phyloP scores from a whole-genome alignment of 306 rosid genomes.

The Glycine latifolia region DNA sequence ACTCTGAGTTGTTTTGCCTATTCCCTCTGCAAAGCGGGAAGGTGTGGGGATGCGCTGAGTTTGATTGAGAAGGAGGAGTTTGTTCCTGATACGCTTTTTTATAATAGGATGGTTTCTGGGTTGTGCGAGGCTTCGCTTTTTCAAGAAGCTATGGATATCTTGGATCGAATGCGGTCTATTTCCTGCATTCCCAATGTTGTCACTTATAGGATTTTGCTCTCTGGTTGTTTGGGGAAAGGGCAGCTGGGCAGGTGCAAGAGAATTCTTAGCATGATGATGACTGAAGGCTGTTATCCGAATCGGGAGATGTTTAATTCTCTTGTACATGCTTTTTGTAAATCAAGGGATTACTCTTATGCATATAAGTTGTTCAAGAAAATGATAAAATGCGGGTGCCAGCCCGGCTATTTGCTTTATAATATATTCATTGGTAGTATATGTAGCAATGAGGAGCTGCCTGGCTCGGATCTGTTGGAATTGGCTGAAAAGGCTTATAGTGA shows the following conservation, averaged over 20 bases:
- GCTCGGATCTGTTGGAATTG: constrained; percentile 61
- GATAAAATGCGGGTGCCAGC: constrained; percentile 67
- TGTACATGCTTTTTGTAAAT: constrained; percentile 78
- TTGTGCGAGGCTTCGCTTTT: constrained; percentile 84
- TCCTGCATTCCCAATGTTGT: constrained; percentile 80
- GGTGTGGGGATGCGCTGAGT: constrained; percentile 67
- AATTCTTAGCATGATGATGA: constrained; percentile 82
- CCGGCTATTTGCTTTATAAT: constrained; percentile 79
- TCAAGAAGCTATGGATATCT: constrained; percentile 78
- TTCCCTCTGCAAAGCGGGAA: constrained; percentile 72
- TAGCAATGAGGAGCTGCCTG: constrained; percentile 61
- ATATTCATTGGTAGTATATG: constrained; percentile 78
- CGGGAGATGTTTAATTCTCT: constrained; percentile 77
- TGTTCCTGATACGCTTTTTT: constrained; percentile 66
- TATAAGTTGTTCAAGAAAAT: constrained; percentile 77
- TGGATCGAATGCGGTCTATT: constrained; percentile 73
- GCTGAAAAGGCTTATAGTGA: constrained; percentile 82
- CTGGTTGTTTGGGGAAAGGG: constrained; percentile 76
- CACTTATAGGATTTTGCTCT: constrained; percentile 72
- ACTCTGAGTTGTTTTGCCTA: constrained; percentile 67
- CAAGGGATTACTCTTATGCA: constrained; percentile 72
- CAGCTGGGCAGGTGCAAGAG: constrained; percentile 87
- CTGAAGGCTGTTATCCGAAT: constrained; percentile 86
- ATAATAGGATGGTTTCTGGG: constrained; percentile 82
- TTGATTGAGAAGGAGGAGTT: constrained; percentile 68